Percentiles rank a stretch among this genome's conserved stretches.
Evolutionary conservation across 1,139 yeast species (phyloP).

Genomic region (Trichomonascaceae sp.): DNA sequence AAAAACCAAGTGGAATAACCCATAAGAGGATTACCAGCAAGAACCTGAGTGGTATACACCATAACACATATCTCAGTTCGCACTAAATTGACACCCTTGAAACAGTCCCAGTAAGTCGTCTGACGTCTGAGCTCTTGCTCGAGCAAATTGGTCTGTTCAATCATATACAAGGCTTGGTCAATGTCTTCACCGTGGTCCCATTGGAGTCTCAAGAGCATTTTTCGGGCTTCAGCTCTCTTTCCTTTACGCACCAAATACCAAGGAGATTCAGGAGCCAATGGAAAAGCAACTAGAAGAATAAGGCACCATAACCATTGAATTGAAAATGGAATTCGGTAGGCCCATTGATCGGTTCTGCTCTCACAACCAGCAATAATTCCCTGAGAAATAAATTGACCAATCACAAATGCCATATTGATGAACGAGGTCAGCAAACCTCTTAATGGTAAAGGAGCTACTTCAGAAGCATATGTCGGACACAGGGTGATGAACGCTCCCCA

Average conservation of each 20-base stretch:
- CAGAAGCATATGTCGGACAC: conserved; percentile 43
- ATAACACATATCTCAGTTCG: conserved; percentile 50
- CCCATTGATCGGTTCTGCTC: conserved; percentile 45
- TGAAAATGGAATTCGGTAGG: conserved; percentile 30
- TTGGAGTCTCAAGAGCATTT: conserved; percentile 21
- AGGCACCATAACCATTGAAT: conserved; percentile 31
- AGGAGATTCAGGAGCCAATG: conserved; percentile 48
- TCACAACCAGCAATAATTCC: conserved; percentile 41
- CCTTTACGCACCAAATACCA: conserved; percentile 44
- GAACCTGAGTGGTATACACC: conserved; percentile 45
- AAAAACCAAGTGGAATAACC: conserved; percentile 26
- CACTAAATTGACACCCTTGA: conserved; percentile 46
- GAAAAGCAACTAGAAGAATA: conserved; percentile 18
- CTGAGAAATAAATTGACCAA: conserved; percentile 41
- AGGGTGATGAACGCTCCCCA: conserved; percentile 45
- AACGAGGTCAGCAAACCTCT: conserved; percentile 41
- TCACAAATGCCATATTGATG: conserved; percentile 41
- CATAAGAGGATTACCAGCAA: conserved; percentile 47
- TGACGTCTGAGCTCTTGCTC: conserved; percentile 37
- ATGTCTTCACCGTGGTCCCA: conserved; percentile 23
- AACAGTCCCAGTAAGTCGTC: conserved; percentile 43
- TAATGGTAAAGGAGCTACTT: conserved; percentile 41
- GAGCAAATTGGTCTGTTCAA: conserved; percentile 43
- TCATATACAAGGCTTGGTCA: conserved; percentile 25
- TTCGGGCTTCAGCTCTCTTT: conserved; percentile 37